These are phyloP conservation scores for Ascoidea rubescens DNA, from an alignment of 805 yeast genomes.

Conservation along the genomic window DNA sequence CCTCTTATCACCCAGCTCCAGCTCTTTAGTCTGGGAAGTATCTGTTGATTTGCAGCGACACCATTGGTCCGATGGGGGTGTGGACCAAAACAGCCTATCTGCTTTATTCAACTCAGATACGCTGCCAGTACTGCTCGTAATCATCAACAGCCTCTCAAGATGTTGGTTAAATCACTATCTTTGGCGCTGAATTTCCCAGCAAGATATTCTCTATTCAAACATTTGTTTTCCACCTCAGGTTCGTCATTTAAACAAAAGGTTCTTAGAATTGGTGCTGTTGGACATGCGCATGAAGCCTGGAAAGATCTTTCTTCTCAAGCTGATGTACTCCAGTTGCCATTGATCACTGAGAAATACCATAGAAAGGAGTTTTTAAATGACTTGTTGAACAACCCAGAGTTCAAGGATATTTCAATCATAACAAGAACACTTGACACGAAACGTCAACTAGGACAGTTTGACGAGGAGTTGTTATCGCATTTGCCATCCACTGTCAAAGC, in stretches of 20 bases:
- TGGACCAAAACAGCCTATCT: no score
- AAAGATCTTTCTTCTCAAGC: slow-evolving; percentile 31
- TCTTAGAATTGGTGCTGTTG: slow-evolving; percentile 48
- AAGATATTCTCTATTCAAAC: not conserved
- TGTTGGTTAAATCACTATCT: no score
- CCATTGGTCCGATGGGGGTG: no score
- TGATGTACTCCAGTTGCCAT: slow-evolving; percentile 26
- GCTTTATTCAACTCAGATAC: no score
- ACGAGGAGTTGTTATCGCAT: slow-evolving; percentile 39
- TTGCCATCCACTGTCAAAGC: slow-evolving; percentile 41
- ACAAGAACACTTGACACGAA: slow-evolving; percentile 42
- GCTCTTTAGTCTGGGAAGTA: no score
- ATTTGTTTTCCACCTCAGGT: not conserved
- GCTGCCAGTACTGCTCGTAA: no score
- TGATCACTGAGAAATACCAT: slow-evolving; percentile 23
- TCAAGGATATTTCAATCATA: slow-evolving; percentile 16
- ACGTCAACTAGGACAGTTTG: slow-evolving; percentile 46
- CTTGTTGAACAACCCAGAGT: slow-evolving; percentile 20
- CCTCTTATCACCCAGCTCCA: no score
- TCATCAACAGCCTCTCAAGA: no score
- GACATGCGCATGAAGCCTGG: slow-evolving; percentile 58
- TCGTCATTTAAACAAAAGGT: slow-evolving; percentile 22
- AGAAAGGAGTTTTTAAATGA: slow-evolving; percentile 27
- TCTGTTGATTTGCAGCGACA: no score
- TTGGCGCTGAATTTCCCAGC: no score